Percentiles rank a stretch among this genome's conserved stretches.
Evolutionary conservation across 148 eudicot genomes (phyloP).

Genomic region (Polygonum aviculare): DNA sequence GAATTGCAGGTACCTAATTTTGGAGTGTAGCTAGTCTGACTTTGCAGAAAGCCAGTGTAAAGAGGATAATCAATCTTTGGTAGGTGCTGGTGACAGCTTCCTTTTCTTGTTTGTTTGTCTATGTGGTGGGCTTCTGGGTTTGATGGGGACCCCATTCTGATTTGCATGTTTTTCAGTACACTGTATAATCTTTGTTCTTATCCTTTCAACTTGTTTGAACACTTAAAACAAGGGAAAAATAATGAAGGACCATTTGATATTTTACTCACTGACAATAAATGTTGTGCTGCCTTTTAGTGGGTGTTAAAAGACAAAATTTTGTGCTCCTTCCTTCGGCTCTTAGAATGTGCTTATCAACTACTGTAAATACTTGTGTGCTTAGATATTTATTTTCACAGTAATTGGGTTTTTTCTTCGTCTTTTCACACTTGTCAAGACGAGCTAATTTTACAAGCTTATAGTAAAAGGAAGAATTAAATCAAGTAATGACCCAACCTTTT

Average conservation of each 20-base stretch:
- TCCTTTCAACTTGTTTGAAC: neutral
- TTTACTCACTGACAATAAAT: neutral
- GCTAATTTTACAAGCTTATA: no score
- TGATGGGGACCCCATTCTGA: neutral
- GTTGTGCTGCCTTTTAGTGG: neutral
- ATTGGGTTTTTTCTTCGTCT: no score
- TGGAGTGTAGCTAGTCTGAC: conserved; percentile 4
- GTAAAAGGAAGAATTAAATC: no score
- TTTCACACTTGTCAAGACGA: no score
- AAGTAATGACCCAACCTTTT: no score
- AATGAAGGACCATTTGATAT: neutral
- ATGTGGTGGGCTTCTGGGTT: neutral
- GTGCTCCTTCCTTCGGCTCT: no score
- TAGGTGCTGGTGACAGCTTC: conserved; percentile 9
- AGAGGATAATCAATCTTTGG: conserved; percentile 9
- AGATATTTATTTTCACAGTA: no score
- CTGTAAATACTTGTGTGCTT: no score
- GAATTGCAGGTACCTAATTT: conserved; percentile 7
- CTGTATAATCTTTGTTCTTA: neutral
- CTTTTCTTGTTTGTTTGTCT: neutral
- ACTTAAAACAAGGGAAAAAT: neutral
- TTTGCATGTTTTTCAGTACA: neutral
- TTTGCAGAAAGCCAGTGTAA: neutral
- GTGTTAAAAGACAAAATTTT: no score
- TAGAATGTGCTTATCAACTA: no score